A percentile compares a stretch with the other conserved stretches of the same genome.
These are phyloP conservation scores for Vitis vinifera DNA, from an alignment of 164 flowering plant species.

Conservation along the genomic window DNA sequence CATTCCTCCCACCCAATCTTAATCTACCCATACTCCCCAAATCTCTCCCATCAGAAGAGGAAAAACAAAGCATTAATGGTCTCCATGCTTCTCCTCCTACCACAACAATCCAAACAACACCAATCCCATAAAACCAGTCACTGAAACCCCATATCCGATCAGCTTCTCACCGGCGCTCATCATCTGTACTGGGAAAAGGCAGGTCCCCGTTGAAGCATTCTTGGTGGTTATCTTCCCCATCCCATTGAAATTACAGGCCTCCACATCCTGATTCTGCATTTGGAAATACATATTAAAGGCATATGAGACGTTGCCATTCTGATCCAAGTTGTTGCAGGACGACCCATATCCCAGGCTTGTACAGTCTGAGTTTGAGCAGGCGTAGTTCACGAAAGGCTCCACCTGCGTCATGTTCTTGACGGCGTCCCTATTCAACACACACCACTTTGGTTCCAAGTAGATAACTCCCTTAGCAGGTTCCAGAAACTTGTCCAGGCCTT, in stretches of 20 bases:
- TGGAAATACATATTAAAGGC: conserved; percentile 54
- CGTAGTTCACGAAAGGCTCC: conserved; percentile 17
- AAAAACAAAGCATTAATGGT: no score
- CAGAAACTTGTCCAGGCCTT: conserved; percentile 22
- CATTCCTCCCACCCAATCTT: no score
- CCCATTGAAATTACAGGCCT: conserved; percentile 44
- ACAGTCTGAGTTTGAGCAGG: conserved; percentile 43
- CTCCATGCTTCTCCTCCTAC: no score
- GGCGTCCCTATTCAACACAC: conserved; percentile 23
- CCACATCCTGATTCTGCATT: conserved; percentile 29
- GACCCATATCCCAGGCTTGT: conserved; percentile 34
- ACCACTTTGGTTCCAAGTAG: conserved; percentile 38
- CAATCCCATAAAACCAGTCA: not conserved
- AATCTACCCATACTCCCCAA: no score
- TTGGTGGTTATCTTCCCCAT: conserved; percentile 24
- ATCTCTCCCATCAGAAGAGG: no score
- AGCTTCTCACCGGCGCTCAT: conserved; percentile 30
- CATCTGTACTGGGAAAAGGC: conserved; percentile 76
- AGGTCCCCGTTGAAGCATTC: conserved; percentile 43
- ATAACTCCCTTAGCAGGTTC: conserved; percentile 39
- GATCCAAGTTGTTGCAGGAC: conserved; percentile 32
- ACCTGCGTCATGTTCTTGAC: conserved; percentile 7
- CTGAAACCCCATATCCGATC: not conserved
- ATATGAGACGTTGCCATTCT: conserved; percentile 31
- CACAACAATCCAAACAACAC: no score